Percentiles rank a stretch among this genome's conserved stretches.
These are phyloP conservation scores for Ampelocalamus luodianensis DNA, from an alignment of 176 grass and related monocot species.

Conservation along the genomic window DNA sequence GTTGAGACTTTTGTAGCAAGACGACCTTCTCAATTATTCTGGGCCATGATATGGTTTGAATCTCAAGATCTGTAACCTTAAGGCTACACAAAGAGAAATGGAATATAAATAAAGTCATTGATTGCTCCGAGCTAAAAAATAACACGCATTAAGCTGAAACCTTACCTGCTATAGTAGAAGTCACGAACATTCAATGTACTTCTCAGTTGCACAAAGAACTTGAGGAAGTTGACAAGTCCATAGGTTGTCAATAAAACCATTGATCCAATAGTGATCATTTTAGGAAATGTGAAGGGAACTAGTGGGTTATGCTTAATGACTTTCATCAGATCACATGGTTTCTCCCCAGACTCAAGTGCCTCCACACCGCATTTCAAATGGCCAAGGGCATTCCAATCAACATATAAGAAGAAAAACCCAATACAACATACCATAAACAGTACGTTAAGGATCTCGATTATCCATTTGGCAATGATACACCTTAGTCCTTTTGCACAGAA, in stretches of 20 bases:
- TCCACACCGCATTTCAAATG: constrained; percentile 88
- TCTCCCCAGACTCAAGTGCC: constrained; percentile 83
- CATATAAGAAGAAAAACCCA: constrained; percentile 87
- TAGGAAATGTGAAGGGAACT: constrained; percentile 84
- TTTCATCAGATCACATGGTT: constrained; percentile 83
- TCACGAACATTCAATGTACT: constrained; percentile 73
- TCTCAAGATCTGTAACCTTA: constrained; percentile 85
- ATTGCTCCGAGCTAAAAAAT: constrained; percentile 35
- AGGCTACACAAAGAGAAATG: constrained; percentile 64
- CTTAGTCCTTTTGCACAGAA: constrained; percentile 90
- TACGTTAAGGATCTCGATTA: constrained; percentile 81
- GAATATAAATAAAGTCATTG: constrained; percentile 14
- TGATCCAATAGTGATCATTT: constrained; percentile 82
- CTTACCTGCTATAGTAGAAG: constrained; percentile 92
- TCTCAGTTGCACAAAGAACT: constrained; percentile 92
- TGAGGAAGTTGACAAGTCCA: constrained; percentile 93
- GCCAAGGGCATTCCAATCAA: constrained; percentile 83
- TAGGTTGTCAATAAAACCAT: constrained; percentile 85
- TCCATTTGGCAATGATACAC: constrained; percentile 92
- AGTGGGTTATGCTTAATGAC: constrained; percentile 81
- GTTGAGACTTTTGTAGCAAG: constrained; percentile 69
- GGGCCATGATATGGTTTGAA: constrained; percentile 94
- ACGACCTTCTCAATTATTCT: constrained; percentile 89
- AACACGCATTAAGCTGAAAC: constrained; percentile 12
- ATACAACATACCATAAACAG: constrained; percentile 95